phyloP scores from a whole-genome alignment of 345 rosid species.

The Dimocarpus longan region DNA sequence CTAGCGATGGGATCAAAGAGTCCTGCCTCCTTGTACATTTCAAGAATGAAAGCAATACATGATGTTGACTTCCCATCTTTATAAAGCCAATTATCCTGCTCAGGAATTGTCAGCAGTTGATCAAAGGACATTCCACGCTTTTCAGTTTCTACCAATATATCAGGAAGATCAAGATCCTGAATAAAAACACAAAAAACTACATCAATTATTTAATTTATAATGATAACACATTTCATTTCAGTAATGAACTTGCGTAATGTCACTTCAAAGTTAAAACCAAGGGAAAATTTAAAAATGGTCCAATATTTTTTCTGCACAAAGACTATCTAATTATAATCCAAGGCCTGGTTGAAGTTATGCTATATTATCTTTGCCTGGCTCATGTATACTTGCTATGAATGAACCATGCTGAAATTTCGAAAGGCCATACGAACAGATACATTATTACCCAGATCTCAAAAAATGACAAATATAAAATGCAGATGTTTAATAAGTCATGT shows the following conservation, averaged over 20 bases:
- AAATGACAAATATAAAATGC: background rate
- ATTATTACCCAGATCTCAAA: background rate
- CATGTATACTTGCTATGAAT: no score
- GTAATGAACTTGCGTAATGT: constrained; percentile 5
- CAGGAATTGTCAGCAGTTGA: constrained; percentile 88
- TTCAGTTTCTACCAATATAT: constrained; percentile 78
- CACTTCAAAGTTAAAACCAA: background rate
- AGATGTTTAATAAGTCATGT: background rate
- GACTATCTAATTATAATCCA: background rate
- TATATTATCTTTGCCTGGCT: background rate
- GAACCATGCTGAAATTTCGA: background rate
- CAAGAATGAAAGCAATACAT: constrained; percentile 88
- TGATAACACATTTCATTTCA: constrained; percentile 3
- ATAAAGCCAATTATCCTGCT: constrained; percentile 91
- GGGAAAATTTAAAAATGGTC: background rate
- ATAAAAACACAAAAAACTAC: constrained; percentile 13
- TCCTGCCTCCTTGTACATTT: constrained; percentile 97
- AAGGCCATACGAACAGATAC: background rate
- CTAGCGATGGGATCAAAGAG: constrained; percentile 66
- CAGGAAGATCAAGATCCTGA: constrained; percentile 87
- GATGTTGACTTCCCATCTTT: constrained; percentile 94
- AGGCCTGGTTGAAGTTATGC: background rate
- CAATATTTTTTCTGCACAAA: constrained; percentile 4
- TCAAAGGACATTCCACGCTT: constrained; percentile 88
- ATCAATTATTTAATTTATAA: constrained; percentile 5